These are phyloP conservation scores for Cladosporium sp. DNA, from an alignment of 2,329 filamentous ascomycete species.

Conservation along the genomic window DNA sequence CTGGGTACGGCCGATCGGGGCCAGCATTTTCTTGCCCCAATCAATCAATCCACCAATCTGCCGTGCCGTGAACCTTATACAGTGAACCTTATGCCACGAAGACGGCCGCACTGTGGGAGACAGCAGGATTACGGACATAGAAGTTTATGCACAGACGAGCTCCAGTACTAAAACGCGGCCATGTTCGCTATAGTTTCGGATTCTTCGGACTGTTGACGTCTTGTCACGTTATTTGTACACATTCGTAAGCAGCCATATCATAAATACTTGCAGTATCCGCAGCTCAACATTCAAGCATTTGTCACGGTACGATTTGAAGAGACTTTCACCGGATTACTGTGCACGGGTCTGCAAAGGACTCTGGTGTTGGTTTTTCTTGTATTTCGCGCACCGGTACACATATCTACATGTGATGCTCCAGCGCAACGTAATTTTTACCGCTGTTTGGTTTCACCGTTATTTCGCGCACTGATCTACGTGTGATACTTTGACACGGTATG, in stretches of 20 bases:
- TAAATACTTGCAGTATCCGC: not conserved
- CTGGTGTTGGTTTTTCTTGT: not conserved
- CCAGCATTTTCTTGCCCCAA: not conserved
- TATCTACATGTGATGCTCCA: not conserved
- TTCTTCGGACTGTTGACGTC: not conserved
- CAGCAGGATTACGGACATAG: not conserved
- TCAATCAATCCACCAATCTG: no score
- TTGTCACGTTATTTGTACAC: not conserved
- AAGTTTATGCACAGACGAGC: not conserved
- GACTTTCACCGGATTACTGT: not conserved
- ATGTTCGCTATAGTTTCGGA: not conserved
- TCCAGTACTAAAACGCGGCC: not conserved
- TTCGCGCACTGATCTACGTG: not conserved
- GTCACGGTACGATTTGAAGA: not conserved
- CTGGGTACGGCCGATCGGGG: not conserved
- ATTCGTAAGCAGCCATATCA: not conserved
- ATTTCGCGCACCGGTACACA: not conserved
- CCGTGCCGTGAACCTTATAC: slow-evolving; percentile 4
- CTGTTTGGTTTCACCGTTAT: not conserved
- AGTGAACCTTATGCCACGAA: not conserved
- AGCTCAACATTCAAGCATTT: not conserved
- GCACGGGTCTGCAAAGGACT: not conserved
- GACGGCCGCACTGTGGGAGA: not conserved
- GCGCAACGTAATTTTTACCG: not conserved
- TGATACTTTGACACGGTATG: not conserved